These are phyloP conservation scores for Thelonectria discophora DNA, from an alignment of 2,329 filamentous ascomycete species.

Conservation along the genomic window DNA sequence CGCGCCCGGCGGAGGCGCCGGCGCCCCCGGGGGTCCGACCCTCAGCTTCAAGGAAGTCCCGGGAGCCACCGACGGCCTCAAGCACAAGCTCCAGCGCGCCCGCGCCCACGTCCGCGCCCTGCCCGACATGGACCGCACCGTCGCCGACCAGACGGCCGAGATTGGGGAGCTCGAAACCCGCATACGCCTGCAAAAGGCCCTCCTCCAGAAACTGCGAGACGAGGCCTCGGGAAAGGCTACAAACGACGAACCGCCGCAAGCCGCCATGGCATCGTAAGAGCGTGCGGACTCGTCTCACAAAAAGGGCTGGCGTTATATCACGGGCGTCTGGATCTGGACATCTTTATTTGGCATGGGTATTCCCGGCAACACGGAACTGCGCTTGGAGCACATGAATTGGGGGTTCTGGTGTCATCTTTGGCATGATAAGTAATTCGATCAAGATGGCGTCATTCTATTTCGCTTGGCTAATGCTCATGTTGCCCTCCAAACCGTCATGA, in stretches of 20 bases:
- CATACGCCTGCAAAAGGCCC: constrained; percentile 68
- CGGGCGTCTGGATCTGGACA: constrained; percentile 5
- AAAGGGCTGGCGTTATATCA: constrained; percentile 8
- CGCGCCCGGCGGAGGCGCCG: constrained; percentile 47
- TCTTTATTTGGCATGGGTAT: constrained; percentile 4
- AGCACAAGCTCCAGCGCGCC: constrained; percentile 84
- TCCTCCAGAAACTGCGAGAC: constrained; percentile 63
- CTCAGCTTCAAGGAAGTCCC: constrained; percentile 77
- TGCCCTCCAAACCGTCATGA: constrained; percentile 19
- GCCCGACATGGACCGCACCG: constrained; percentile 73
- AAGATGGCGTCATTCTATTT: constrained; percentile 26
- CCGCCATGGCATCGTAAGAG: constrained; percentile 54
- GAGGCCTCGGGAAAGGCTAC: constrained; percentile 51
- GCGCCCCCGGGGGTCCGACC: constrained; percentile 47
- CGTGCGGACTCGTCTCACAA: not conserved
- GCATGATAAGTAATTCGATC: not conserved
- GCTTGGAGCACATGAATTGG: constrained; percentile 12
- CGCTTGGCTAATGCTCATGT: constrained; percentile 25
- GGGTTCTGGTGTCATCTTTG: constrained; percentile 28
- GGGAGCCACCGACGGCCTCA: constrained; percentile 79
- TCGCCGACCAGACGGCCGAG: constrained; percentile 76
- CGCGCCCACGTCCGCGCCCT: constrained; percentile 70
- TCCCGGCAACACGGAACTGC: constrained; percentile 9
- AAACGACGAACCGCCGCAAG: constrained; percentile 42
- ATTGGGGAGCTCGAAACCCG: constrained; percentile 71